Conservation (phyloP, 257 asterid genomes). For the Plantago major region DNA sequence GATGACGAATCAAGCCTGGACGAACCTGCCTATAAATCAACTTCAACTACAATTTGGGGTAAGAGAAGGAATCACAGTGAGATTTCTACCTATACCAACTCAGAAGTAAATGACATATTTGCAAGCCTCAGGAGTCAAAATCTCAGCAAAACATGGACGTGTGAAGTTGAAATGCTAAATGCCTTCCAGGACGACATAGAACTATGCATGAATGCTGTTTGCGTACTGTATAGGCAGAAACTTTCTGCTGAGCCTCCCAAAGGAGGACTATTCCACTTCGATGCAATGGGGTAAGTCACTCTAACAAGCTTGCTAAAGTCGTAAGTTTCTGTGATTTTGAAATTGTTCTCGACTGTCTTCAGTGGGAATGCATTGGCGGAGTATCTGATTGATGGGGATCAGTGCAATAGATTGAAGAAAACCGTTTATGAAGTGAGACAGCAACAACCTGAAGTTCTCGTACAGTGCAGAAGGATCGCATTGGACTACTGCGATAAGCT, state of each 20-base stretch:
- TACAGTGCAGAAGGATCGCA: slow-evolving; percentile 13
- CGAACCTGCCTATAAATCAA: too few relatives aligned
- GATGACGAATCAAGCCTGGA: slow-evolving; percentile 22
- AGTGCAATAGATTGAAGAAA: slow-evolving; percentile 22
- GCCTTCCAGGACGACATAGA: slow-evolving; percentile 19
- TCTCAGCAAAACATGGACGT: slow-evolving; percentile 7
- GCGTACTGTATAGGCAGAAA: slow-evolving; percentile 25
- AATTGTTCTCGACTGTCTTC: not conserved
- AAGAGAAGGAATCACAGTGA: too few relatives aligned
- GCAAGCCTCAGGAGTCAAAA: not conserved
- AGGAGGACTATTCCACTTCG: slow-evolving; percentile 4
- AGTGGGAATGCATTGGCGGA: slow-evolving; percentile 20
- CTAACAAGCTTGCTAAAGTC: not conserved
- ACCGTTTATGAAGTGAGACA: slow-evolving; percentile 21
- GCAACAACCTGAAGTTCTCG: slow-evolving; percentile 14
- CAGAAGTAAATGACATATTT: slow-evolving; percentile 10
- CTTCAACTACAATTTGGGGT: too few relatives aligned
- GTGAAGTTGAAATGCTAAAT: slow-evolving; percentile 18
- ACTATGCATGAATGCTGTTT: slow-evolving; percentile 29
- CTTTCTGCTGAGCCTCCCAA: not conserved
- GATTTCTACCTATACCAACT: slow-evolving; percentile 1
- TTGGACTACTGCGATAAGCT: slow-evolving; percentile 1
- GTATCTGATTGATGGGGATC: slow-evolving; percentile 29
- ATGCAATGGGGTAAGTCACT: slow-evolving; percentile 10
- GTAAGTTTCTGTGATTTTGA: not conserved